These are phyloP conservation scores for Endoconidiophora laricicola DNA, from an alignment of 2,329 filamentous ascomycete genomes.

Conservation along the genomic window DNA sequence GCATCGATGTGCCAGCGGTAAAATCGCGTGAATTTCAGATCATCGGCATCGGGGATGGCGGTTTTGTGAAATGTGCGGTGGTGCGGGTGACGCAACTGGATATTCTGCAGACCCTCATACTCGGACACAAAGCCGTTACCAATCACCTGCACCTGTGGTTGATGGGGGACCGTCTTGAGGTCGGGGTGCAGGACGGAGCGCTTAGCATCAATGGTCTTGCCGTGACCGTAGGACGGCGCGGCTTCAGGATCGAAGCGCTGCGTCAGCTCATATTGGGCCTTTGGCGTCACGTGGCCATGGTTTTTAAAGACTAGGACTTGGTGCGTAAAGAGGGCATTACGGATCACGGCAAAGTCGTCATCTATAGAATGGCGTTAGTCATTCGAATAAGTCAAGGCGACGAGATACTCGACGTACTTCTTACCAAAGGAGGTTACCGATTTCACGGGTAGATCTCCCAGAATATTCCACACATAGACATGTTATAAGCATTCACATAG, in stretches of 20 bases:
- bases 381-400: not conserved
- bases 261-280: slow-evolving; percentile 58
- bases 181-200: slow-evolving; percentile 58
- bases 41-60: slow-evolving; percentile 36
- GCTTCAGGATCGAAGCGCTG: slow-evolving; percentile 53
- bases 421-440: slow-evolving; percentile 43
- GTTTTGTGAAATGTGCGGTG: slow-evolving; percentile 61
- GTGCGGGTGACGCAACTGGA: slow-evolving; percentile 57
- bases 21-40: slow-evolving; percentile 37
- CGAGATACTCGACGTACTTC: slow-evolving; percentile 13
- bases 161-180: slow-evolving; percentile 63
- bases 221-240: slow-evolving; percentile 53
- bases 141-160: slow-evolving; percentile 67
- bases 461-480: not conserved
- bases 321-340: slow-evolving; percentile 47
- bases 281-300: slow-evolving; percentile 45
- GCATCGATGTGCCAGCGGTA: slow-evolving; percentile 74
- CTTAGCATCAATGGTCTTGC: slow-evolving; percentile 51
- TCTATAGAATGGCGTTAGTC: slow-evolving; percentile 26
- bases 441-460: slow-evolving; percentile 31
- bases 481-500: not conserved
- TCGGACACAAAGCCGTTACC: slow-evolving; percentile 53
- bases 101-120: slow-evolving; percentile 54
- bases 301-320: slow-evolving; percentile 57
- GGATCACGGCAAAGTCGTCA: slow-evolving; percentile 46